Evolutionary conservation across 108 stramenopile species (phyloP).

Genomic region (Pelagomonas calceolata): DNA sequence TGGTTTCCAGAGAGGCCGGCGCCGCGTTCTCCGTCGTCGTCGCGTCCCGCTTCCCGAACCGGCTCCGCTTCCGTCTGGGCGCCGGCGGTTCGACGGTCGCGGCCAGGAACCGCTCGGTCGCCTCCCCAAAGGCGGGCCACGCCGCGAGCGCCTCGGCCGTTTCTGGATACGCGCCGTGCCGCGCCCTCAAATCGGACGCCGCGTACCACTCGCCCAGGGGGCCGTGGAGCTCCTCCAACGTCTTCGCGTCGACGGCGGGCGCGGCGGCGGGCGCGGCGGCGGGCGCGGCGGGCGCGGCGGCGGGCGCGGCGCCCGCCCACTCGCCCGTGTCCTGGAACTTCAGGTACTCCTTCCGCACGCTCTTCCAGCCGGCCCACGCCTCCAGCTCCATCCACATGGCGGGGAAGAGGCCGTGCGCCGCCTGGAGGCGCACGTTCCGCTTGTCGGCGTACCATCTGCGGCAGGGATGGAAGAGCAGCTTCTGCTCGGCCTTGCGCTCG

Average conservation of each 20-base stretch:
- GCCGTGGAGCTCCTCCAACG: neutral
- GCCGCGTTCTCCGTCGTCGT: no score
- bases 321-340: constrained; percentile 1
- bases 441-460: neutral
- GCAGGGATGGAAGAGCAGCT: neutral
- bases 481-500: neutral
- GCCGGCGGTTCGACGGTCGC: neutral
- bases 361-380: neutral
- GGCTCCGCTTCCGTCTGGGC: no score
- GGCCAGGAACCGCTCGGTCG: neutral
- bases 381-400: neutral
- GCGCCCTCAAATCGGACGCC: neutral
- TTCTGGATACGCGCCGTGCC: neutral
- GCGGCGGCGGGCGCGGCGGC: neutral
- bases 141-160: neutral
- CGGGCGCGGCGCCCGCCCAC: neutral
- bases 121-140: neutral
- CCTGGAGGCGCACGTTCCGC: neutral
- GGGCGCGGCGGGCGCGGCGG: neutral
- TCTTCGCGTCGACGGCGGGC: neutral
- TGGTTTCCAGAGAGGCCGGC: no score
- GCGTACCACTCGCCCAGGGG: neutral
- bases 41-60: no score
- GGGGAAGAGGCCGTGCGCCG: neutral
- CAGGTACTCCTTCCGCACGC: neutral